Base-by-base conservation (phyloP, 352 stramenopile species). In the Aphanomyces stellatus region DNA sequence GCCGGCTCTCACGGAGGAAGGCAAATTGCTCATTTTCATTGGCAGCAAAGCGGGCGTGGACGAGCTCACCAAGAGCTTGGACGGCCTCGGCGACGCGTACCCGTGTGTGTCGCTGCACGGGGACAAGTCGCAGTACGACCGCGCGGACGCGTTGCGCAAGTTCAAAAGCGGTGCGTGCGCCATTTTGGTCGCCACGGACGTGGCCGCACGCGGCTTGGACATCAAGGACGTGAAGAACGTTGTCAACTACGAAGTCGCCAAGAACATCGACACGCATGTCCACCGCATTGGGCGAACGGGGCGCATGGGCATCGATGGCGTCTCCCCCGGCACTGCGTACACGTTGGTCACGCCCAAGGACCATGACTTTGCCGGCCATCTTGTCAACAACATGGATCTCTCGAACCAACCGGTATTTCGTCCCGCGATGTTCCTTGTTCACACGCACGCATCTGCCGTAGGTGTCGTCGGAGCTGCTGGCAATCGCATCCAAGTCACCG, bases 171-270 rank as follows among this genome's bases (percentile, higher is more conserved):
- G 83, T 10, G 77, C 75, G 4, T 88, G 80, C 42, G 65, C 65
- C 2, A 78, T 97, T 37, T 66, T 97, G 1, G 81, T 97, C 1
- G 89, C 87, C 22, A 97, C 89, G 0, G 89, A 97, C 51, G 88
- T 97, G 2, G 89, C 89, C 5, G 79, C 89, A 2, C 83, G 88
- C 42, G 88, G 88, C 6, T 72, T 96, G 10, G 88, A 96, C 51
- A 85, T 96, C 28, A 96, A 96, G 66, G 80, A 96, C 35, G 75
- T 97, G 30, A 95, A 91, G 64, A 96, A 79, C 4, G 89, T 97
- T 1, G 77, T 97, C 51, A 95, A 96, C 62, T 97, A 89, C 59
- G 89, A 97, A 61, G 78, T 93, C n/a, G 89, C 89, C 24, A 96
- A 95, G 70, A 95, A 81, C 33, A 97, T 97, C 43, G 89, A 97